Evolutionary conservation across 345 rosid species (phyloP).

Genomic region (Corchorus olitorius): DNA sequence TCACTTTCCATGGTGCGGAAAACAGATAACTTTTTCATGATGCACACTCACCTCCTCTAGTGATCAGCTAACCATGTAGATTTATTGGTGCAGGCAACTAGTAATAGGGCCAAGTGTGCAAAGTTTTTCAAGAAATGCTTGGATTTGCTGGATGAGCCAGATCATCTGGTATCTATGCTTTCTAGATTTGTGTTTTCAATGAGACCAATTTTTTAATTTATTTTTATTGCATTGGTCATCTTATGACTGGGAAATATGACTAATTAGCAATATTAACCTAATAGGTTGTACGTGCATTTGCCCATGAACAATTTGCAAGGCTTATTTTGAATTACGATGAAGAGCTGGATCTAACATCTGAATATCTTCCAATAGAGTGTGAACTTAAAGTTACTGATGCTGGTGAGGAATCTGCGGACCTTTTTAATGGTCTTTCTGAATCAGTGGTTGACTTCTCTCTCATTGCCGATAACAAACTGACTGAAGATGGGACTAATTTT

Average conservation of each 20-base stretch:
- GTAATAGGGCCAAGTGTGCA: constrained; percentile 74
- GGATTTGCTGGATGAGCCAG: constrained; percentile 80
- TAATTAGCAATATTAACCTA: constrained; percentile 23
- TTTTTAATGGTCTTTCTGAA: constrained; percentile 38
- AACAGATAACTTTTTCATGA: constrained; percentile 12
- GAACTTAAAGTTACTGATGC: constrained; percentile 55
- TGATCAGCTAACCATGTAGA: constrained; percentile 20
- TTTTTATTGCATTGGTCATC: not conserved
- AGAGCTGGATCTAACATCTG: constrained; percentile 58
- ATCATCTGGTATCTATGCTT: constrained; percentile 65
- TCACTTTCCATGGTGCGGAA: constrained; percentile 78
- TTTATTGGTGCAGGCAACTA: constrained; percentile 57
- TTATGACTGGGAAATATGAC: constrained; percentile 1
- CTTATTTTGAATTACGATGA: constrained; percentile 75
- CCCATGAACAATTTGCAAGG: constrained; percentile 96
- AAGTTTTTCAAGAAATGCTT: constrained; percentile 77
- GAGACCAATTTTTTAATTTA: not conserved
- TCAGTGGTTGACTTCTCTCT: constrained; percentile 39
- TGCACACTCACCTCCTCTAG: constrained; percentile 17
- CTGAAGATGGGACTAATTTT: constrained; percentile 30
- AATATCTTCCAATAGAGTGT: constrained; percentile 56
- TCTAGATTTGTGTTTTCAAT: constrained; percentile 11
- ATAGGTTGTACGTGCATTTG: constrained; percentile 91
- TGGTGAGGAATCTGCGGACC: constrained; percentile 55
- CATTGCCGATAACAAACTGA: constrained; percentile 34